Conservation (phyloP, 2,329 filamentous ascomycete genomes). For the Capronia epimyces region DNA sequence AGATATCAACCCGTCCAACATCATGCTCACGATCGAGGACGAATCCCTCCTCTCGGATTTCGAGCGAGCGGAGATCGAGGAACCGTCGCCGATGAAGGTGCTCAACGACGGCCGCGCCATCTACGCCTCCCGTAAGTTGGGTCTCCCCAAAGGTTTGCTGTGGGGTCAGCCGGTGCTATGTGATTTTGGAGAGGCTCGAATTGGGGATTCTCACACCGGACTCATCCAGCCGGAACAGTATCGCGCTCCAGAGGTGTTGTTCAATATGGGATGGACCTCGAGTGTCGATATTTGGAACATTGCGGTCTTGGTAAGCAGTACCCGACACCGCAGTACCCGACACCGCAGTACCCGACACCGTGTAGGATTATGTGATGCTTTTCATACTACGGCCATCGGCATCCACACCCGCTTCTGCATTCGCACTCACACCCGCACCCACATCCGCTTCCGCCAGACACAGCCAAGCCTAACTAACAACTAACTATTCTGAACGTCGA, state of each 20-base stretch:
- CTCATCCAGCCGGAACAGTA: constrained; percentile 32
- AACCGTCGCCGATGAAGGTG: constrained; percentile 29
- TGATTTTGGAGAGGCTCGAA: constrained; percentile 32
- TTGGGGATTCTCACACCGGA: constrained; percentile 22
- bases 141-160: constrained; percentile 15
- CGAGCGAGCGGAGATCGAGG: constrained; percentile 28
- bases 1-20: constrained; percentile 35
- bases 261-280: constrained; percentile 1
- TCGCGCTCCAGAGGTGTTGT: constrained; percentile 31
- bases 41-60: constrained; percentile 30
- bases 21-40: constrained; percentile 33
- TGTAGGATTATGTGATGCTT: too few species aligned
- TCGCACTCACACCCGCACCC: not conserved
- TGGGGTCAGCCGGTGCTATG: constrained; percentile 29
- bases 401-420: too few species aligned
- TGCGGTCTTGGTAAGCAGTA: constrained; percentile 4
- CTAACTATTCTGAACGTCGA: not conserved
- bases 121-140: constrained; percentile 28
- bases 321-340: not conserved
- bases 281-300: constrained; percentile 3
- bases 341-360: not conserved
- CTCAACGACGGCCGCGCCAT: constrained; percentile 29
- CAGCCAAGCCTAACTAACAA: too few species aligned
- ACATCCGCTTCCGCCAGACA: too few species aligned
- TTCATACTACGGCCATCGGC: too few species aligned